A percentile compares a stretch with the other conserved stretches of the same genome.
These are phyloP conservation scores for Fusarium tanahbumbuense DNA, from an alignment of 2,329 filamentous ascomycete species.

Conservation along the genomic window DNA sequence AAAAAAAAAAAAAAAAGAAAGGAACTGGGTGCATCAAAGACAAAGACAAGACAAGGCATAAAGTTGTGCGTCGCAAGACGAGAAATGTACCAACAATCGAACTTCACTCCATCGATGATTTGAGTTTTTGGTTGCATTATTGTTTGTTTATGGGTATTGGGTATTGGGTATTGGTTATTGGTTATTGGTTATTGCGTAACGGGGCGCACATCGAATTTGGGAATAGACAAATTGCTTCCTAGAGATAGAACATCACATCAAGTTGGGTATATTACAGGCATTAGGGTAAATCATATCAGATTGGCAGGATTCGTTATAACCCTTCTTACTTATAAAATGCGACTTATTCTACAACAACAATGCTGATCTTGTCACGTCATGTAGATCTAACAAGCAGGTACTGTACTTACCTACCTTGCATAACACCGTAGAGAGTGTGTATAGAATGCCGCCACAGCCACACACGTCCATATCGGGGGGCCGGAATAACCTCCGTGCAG, in stretches of 20 bases:
- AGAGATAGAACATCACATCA: neutral
- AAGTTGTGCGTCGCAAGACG: slow-evolving; percentile 17
- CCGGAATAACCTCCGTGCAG: neutral
- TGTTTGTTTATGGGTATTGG: neutral
- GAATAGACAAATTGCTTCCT: slow-evolving; percentile 1
- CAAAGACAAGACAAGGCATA: neutral
- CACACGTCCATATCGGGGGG: neutral
- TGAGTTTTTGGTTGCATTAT: neutral
- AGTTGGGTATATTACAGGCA: neutral
- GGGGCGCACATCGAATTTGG: neutral
- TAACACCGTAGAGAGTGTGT: neutral
- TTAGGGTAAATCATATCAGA: neutral
- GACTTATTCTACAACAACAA: neutral
- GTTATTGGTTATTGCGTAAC: neutral
- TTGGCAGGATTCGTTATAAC: neutral
- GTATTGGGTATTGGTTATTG: slow-evolving; percentile 1
- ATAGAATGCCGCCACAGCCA: neutral
- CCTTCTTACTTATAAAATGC: neutral
- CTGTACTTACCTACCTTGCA: neutral
- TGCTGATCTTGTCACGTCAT: neutral
- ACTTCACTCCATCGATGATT: neutral
- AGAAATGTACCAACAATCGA: neutral
- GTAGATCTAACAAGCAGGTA: neutral
- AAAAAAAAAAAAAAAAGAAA: neutral
- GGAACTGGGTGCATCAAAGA: neutral